These are phyloP conservation scores for Rostrohypoxylon terebratum DNA, from an alignment of 495 filamentous ascomycete species.

Conservation along the genomic window DNA sequence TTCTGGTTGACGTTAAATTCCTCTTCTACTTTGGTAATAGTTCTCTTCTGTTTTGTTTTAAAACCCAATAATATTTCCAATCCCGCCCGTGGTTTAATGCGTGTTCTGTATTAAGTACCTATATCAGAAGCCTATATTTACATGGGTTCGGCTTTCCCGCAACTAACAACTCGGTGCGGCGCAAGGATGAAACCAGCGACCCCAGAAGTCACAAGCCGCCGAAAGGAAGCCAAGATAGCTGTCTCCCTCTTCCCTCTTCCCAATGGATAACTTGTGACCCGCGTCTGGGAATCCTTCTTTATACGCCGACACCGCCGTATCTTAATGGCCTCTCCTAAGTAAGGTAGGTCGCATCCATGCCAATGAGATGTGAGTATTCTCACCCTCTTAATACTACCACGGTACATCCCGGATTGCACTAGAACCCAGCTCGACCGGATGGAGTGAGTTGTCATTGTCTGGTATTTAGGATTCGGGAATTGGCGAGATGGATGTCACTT, in stretches of 20 bases:
- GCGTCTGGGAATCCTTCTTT: slow-evolving; percentile 6
- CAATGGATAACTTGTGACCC: slow-evolving; percentile 23
- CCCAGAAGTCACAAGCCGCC: slow-evolving; percentile 35
- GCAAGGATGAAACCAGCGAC: slow-evolving; percentile 43
- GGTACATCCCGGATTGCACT: slow-evolving; percentile 10
- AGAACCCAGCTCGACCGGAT: not conserved
- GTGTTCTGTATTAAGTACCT: slow-evolving; percentile 26
- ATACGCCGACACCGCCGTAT: slow-evolving; percentile 30
- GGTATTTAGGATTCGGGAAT: slow-evolving; percentile 28
- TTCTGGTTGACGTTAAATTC: not conserved
- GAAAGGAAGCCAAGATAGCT: slow-evolving; percentile 30
- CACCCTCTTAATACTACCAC: slow-evolving; percentile 16
- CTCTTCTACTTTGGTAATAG: not conserved
- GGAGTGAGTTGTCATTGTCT: not conserved
- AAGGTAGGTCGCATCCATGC: slow-evolving; percentile 20
- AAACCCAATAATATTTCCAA: not conserved
- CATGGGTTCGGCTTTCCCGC: slow-evolving; percentile 35
- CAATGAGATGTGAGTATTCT: slow-evolving; percentile 18
- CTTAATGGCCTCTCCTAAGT: not conserved
- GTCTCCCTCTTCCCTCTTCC: not conserved
- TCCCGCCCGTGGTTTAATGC: not conserved
- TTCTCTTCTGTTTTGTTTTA: not conserved
- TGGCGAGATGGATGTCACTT: slow-evolving; percentile 32
- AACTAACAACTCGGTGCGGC: slow-evolving; percentile 32
- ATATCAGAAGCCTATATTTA: slow-evolving; percentile 27